Conservation (phyloP, 2,329 filamentous ascomycete species). For the Cladophialophora yegresii region DNA sequence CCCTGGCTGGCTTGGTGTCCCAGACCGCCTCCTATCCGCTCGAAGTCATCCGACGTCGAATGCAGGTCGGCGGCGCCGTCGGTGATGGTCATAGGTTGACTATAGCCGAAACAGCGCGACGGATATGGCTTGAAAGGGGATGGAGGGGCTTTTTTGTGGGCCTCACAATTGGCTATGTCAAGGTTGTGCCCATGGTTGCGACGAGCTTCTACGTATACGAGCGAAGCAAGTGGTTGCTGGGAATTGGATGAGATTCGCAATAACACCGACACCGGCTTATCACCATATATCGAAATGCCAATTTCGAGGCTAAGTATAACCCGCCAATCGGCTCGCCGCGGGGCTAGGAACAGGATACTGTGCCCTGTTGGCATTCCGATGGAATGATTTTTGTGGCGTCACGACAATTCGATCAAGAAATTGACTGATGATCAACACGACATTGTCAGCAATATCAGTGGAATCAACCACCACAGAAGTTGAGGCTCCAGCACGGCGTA, state of each 20-base stretch:
- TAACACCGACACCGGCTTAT: no score
- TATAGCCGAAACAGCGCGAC: slow-evolving; percentile 74
- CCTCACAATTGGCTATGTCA: slow-evolving; percentile 90
- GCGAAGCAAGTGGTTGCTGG: slow-evolving; percentile 63
- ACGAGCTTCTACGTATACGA: slow-evolving; percentile 70
- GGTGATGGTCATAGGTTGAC: slow-evolving; percentile 80
- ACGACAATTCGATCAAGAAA: background rate
- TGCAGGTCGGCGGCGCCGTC: slow-evolving; percentile 95
- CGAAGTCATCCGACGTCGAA: slow-evolving; percentile 85
- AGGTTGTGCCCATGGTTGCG: slow-evolving; percentile 87
- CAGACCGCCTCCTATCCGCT: slow-evolving; percentile 93
- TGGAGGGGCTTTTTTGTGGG: slow-evolving; percentile 86
- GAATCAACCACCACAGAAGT: background rate
- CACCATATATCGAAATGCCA: background rate
- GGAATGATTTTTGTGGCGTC: background rate
- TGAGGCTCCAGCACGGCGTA: background rate
- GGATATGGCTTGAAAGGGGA: slow-evolving; percentile 76
- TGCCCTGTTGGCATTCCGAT: background rate
- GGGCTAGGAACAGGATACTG: background rate
- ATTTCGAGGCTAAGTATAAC: background rate
- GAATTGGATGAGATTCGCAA: slow-evolving; percentile 50
- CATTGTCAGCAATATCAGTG: background rate
- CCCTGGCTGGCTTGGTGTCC: slow-evolving; percentile 81
- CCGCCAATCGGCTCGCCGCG: background rate
- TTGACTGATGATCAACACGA: background rate